Evolutionary conservation across 768 basidiomycete genomes (phyloP).

Genomic region (Boletus rubropictus): DNA sequence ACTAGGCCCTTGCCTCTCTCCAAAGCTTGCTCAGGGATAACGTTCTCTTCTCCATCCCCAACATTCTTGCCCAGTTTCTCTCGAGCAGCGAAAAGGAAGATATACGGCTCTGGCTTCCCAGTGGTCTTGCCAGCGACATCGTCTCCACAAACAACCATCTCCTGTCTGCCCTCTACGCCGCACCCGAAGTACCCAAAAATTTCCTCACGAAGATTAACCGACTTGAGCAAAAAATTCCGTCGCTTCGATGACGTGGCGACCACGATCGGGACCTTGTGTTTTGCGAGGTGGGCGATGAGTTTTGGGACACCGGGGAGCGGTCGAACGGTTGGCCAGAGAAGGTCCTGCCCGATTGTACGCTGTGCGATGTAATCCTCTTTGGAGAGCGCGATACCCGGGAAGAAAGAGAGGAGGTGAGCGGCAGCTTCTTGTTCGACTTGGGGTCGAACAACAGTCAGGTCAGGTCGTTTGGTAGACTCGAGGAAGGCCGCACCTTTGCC

Average conservation of each 20-base stretch:
- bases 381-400: slow-evolving; percentile 65
- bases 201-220: slow-evolving; percentile 47
- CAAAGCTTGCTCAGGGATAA: slow-evolving; percentile 32
- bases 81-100: slow-evolving; percentile 71
- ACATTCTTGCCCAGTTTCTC: slow-evolving; percentile 52
- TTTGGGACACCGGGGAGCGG: slow-evolving; percentile 69
- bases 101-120: slow-evolving; percentile 80
- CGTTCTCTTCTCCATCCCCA: slow-evolving; percentile 38
- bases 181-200: slow-evolving; percentile 43
- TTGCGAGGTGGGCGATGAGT: slow-evolving; percentile 66
- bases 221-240: slow-evolving; percentile 64
- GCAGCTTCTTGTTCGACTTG: slow-evolving; percentile 62
- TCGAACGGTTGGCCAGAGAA: slow-evolving; percentile 60
- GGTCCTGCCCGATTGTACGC: slow-evolving; percentile 54
- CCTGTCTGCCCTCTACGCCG: slow-evolving; percentile 24
- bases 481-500: slow-evolving; percentile 55
- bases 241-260: slow-evolving; percentile 74
- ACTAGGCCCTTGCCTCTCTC: slow-evolving; percentile 65
- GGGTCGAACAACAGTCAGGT: background rate
- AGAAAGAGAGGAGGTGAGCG: slow-evolving; percentile 67
- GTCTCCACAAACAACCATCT: slow-evolving; percentile 66
- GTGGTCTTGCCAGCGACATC: slow-evolving; percentile 50
- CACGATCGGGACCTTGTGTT: slow-evolving; percentile 67
- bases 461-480: background rate
- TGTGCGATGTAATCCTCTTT: slow-evolving; percentile 53